These are phyloP conservation scores for Arthonia radiata DNA, from an alignment of 495 filamentous ascomycete genomes.

Conservation along the genomic window DNA sequence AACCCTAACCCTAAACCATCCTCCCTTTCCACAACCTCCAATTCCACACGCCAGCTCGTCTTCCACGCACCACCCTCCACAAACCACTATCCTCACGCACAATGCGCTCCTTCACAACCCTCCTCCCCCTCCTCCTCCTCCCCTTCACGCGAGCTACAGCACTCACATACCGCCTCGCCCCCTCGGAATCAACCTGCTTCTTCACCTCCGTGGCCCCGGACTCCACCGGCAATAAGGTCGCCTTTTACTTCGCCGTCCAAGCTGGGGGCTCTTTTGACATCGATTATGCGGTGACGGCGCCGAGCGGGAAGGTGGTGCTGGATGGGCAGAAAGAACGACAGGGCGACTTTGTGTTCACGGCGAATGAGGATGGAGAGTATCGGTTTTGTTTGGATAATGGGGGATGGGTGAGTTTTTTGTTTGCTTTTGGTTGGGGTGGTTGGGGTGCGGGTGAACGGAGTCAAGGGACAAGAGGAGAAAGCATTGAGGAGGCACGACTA, in stretches of 20 bases:
- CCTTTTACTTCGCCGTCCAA: conserved; percentile 99
- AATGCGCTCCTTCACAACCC: too few species aligned
- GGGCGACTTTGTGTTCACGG: conserved; percentile 96
- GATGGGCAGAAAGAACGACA: conserved; percentile 83
- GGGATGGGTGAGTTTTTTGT: too few species aligned
- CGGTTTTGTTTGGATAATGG: conserved; percentile 98
- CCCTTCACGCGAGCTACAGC: conserved; percentile 49
- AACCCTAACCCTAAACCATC: too few species aligned
- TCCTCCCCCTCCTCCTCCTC: conserved; percentile 40
- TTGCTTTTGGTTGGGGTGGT: too few species aligned
- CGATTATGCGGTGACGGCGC: conserved; percentile 71
- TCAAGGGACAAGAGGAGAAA: too few species aligned
- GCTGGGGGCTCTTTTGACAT: conserved; percentile 88
- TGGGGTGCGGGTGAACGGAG: too few species aligned
- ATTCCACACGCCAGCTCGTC: too few species aligned
- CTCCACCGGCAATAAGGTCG: conserved; percentile 57
- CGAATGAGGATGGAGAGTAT: conserved; percentile 80
- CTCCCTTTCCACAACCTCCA: too few species aligned
- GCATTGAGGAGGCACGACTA: too few species aligned
- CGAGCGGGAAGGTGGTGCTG: conserved; percentile 57
- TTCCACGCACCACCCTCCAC: too few species aligned
- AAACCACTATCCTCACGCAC: too few species aligned
- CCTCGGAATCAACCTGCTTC: conserved; percentile 93
- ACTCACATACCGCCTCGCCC: conserved; percentile 72
- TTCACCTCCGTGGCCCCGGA: conserved; percentile 57